phyloP scores from a whole-genome alignment of 106 monocot genomes.

The Triglochin maritima region DNA sequence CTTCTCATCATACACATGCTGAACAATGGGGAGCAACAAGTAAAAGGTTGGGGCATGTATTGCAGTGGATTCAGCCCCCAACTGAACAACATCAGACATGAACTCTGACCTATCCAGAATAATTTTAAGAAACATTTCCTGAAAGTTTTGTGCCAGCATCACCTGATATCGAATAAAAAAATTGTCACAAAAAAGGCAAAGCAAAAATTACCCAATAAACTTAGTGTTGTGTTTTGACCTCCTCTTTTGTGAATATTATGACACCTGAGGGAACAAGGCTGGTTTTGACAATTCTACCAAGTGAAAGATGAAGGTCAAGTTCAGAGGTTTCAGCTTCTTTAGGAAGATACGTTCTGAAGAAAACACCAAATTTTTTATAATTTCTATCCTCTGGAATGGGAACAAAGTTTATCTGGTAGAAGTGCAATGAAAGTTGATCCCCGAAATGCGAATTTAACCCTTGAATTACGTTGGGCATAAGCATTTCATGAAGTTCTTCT shows the following conservation, averaged over 20 bases:
- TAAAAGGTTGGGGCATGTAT: slow-evolving; percentile 40
- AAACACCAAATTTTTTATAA: slow-evolving; percentile 68
- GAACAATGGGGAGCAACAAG: slow-evolving; percentile 63
- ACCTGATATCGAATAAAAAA: slow-evolving; percentile 34
- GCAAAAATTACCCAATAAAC: background rate
- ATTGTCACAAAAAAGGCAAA: slow-evolving; percentile 6
- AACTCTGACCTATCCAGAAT: slow-evolving; percentile 71
- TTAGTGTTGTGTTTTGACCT: slow-evolving; percentile 26
- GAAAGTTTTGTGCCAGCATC: slow-evolving; percentile 58
- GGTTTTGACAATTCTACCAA: slow-evolving; percentile 73
- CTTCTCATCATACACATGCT: slow-evolving; percentile 13
- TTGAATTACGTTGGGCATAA: slow-evolving; percentile 52
- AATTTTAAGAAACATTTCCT: slow-evolving; percentile 87
- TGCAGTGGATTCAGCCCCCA: slow-evolving; percentile 23
- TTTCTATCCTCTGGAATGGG: slow-evolving; percentile 71
- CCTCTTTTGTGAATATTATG: slow-evolving; percentile 40
- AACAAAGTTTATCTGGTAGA: slow-evolving; percentile 55
- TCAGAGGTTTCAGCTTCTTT: slow-evolving; percentile 71
- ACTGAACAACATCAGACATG: slow-evolving; percentile 29
- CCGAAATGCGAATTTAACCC: slow-evolving; percentile 21
- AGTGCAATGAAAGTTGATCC: slow-evolving; percentile 26
- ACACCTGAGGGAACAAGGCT: slow-evolving; percentile 35
- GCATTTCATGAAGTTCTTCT: slow-evolving; percentile 75
- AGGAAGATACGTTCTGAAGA: slow-evolving; percentile 54
- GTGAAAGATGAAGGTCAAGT: slow-evolving; percentile 91